Evolutionary conservation across 2,329 filamentous ascomycete species (phyloP).

Genomic region (Pseudocercospora eumusae): DNA sequence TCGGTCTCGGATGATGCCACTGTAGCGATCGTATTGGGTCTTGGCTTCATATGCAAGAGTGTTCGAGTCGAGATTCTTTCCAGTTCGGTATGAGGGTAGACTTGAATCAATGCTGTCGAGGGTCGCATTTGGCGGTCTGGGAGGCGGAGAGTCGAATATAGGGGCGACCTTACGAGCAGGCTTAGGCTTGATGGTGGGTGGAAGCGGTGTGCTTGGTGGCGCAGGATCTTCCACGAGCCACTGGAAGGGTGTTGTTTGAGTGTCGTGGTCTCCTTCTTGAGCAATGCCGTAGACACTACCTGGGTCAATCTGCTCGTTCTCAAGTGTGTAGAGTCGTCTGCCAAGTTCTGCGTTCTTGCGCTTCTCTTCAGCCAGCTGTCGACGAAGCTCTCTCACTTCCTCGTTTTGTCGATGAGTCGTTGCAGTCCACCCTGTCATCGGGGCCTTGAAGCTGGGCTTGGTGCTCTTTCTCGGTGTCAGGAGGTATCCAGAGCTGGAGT

Average conservation of each 20-base stretch:
- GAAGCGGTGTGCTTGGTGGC: not conserved
- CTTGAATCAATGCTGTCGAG: not conserved
- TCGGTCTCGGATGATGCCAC: not conserved
- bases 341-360: not conserved
- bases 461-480: not conserved
- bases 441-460: not conserved
- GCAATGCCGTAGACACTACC: not conserved
- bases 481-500: not conserved
- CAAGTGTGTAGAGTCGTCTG: conserved; percentile 1
- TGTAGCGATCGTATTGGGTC: not conserved
- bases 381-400: not conserved
- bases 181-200: not conserved
- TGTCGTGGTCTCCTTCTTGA: not conserved
- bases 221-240: not conserved
- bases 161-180: not conserved
- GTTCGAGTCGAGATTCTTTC: too few species aligned
- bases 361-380: conserved; percentile 6
- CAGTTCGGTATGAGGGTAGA: not conserved
- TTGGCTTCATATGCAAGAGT: not conserved
- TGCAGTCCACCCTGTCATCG: too few species aligned
- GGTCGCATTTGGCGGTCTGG: not conserved
- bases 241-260: not conserved
- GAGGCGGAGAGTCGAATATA: too few species aligned
- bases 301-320: conserved; percentile 11
- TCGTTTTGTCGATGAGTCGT: not conserved